A percentile compares a stretch with the other conserved stretches of the same genome.
phyloP scores from a whole-genome alignment of 495 filamentous ascomycete species.

The Aspergillus diversus region DNA sequence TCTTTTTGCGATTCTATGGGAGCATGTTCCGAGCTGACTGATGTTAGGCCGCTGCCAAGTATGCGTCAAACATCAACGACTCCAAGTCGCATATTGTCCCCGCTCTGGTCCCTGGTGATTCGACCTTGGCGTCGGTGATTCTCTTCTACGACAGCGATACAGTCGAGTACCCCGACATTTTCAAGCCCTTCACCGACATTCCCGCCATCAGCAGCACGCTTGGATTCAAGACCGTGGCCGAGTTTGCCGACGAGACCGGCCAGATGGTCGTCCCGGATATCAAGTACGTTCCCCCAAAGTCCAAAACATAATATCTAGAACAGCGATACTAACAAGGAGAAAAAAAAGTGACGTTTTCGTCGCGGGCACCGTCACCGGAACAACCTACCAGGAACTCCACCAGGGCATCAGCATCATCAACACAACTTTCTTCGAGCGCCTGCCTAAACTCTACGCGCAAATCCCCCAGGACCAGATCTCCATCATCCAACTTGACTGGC shows the following conservation, averaged over 20 bases:
- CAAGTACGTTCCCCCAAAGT: constrained; percentile 27
- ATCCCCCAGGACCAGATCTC: constrained; percentile 37
- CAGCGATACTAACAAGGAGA: not conserved
- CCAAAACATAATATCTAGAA: not conserved
- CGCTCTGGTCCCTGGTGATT: constrained; percentile 33
- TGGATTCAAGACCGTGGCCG: constrained; percentile 39
- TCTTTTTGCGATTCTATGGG: not conserved
- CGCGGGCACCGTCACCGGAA: constrained; percentile 40
- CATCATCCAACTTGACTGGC: constrained; percentile 46
- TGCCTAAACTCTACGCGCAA: constrained; percentile 36
- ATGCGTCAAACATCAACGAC: constrained; percentile 35
- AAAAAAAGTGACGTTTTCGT: constrained; percentile 38
- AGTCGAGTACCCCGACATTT: constrained; percentile 33
- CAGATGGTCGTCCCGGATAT: constrained; percentile 32
- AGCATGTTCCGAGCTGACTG: not conserved
- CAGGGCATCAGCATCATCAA: constrained; percentile 42
- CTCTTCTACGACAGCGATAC: constrained; percentile 43
- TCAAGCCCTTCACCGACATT: constrained; percentile 44
- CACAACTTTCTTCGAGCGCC: constrained; percentile 39
- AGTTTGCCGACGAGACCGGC: constrained; percentile 35
- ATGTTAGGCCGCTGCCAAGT: constrained; percentile 34
- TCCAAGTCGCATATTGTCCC: constrained; percentile 41
- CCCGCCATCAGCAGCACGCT: constrained; percentile 37
- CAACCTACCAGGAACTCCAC: constrained; percentile 32
- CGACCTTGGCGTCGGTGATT: constrained; percentile 37